These are phyloP conservation scores for Phytophthora pistaciae DNA, from an alignment of 352 stramenopile genomes.

Conservation along the genomic window DNA sequence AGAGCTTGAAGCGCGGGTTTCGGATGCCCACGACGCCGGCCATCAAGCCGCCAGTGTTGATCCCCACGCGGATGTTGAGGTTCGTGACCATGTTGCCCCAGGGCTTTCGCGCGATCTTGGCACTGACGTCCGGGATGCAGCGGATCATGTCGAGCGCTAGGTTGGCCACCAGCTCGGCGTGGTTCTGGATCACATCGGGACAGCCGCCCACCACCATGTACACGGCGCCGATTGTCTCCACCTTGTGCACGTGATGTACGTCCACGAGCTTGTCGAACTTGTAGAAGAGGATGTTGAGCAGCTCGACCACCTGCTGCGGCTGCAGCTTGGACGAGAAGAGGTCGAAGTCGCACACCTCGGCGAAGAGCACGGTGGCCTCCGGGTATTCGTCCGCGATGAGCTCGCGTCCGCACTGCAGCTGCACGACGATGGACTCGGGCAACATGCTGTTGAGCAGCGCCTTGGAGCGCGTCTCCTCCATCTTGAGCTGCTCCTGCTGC, in stretches of 20 bases:
- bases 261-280: conserved; percentile 91
- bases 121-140: conserved; percentile 80
- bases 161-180: conserved; percentile 85
- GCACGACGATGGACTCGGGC: conserved; percentile 75
- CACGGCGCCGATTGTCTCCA: conserved; percentile 91
- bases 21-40: conserved; percentile 86
- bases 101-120: conserved; percentile 75
- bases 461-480: conserved; percentile 84
- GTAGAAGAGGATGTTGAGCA: conserved; percentile 91
- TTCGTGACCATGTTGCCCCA: conserved; percentile 77
- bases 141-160: conserved; percentile 83
- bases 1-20: conserved; percentile 90
- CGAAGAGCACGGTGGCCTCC: conserved; percentile 80
- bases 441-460: conserved; percentile 88
- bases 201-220: conserved; percentile 92
- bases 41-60: conserved; percentile 89
- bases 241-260: conserved; percentile 90
- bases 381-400: conserved; percentile 88
- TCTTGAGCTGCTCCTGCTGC: conserved; percentile 84
- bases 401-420: conserved; percentile 80
- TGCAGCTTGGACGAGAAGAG: conserved; percentile 83
- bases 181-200: conserved; percentile 70
- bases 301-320: conserved; percentile 86
- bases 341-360: conserved; percentile 88
- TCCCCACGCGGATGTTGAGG: conserved; percentile 87